A percentile compares a stretch with the other conserved stretches of the same genome.
Evolutionary conservation across 371 early-diverging fungal species (phyloP).

Genomic region (Mortierella sp.): DNA sequence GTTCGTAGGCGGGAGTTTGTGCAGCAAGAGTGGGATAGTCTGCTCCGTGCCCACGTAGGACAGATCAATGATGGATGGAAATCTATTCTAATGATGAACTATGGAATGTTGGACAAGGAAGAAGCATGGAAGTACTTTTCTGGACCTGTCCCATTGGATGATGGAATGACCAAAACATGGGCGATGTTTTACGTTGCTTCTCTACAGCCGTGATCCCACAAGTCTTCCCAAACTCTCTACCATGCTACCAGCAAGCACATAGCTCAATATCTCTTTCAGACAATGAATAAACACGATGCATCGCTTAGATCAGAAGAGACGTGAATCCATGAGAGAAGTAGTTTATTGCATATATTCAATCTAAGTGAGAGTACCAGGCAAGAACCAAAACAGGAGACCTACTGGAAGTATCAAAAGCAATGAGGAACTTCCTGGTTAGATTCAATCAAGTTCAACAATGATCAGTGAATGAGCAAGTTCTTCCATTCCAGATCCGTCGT

Average conservation of each 20-base stretch:
- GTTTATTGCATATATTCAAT: too few species aligned
- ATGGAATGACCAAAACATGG: slow-evolving; percentile 69
- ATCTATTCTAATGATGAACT: slow-evolving; percentile 66
- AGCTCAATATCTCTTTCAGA: too few species aligned
- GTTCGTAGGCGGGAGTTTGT: slow-evolving; percentile 63
- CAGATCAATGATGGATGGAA: slow-evolving; percentile 61
- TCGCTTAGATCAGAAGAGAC: too few species aligned
- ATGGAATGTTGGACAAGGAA: slow-evolving; percentile 60
- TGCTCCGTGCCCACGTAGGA: slow-evolving; percentile 47
- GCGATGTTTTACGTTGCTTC: slow-evolving; percentile 70
- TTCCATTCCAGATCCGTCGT: background rate
- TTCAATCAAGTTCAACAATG: too few species aligned
- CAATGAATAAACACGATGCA: too few species aligned
- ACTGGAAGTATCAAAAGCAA: too few species aligned
- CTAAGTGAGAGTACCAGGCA: too few species aligned
- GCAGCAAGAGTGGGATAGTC: slow-evolving; percentile 65
- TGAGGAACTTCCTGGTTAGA: too few species aligned
- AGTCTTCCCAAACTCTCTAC: too few species aligned
- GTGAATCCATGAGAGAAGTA: too few species aligned
- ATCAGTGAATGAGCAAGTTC: background rate
- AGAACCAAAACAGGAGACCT: too few species aligned
- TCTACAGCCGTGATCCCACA: slow-evolving; percentile 4
- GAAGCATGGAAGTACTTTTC: slow-evolving; percentile 57
- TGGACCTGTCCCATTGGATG: slow-evolving; percentile 56
- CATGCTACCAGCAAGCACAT: background rate